Evolutionary conservation across 306 rosid genomes (phyloP), one percentile per base, ranked within the genome.

Genomic region (Vigna reflexopilosa): DNA sequence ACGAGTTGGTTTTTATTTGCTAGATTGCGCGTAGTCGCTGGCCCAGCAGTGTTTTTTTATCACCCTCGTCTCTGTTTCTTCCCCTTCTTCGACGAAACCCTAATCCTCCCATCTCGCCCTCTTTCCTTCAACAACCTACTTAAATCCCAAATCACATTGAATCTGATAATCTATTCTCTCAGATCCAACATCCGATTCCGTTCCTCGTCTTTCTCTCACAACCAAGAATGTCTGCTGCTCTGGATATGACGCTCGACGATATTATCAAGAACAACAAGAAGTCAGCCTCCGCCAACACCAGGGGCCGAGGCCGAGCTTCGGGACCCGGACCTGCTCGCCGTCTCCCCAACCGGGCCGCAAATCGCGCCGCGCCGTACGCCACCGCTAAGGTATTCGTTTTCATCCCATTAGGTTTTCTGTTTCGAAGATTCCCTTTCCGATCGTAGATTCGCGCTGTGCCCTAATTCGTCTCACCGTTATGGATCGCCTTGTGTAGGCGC

Each of bases 281-380:
- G 70, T 71, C 99, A 10, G 96, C 93, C 73, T 89, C 98, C 64
- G 85, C 81, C 0, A 86, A 82, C 59, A 16, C 47, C 42, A 76
- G 91, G 5, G 91, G 89, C 71, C 90, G 98, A 0, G 88, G 81
- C 51, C 82, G 93, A 56, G 13, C 52, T 8, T 65, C 71, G 32
- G 93, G 93, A 52, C 93, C 98, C 16, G 98, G 97, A 2, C 98
- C 98, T 7, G 85, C 96, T 72, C 98, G 98, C 77, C 97, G 97
- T 63, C 2, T 85, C 3, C 77, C 86, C 51, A 95, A 82, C 73
- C 98, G 97, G n/a, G 80, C 85, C 61, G 85, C 80, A 55, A 92
- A 86, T 52, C 94, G 98, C 1, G 16, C 86, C 15, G 83, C 86
- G 1, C 99, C 99, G 0, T 95, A 95, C 59, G 26, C 79, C 5